A percentile compares a stretch with the other conserved stretches of the same genome.
These are phyloP conservation scores for Spergularia marina DNA, from an alignment of 148 eudicot species.

Conservation along the genomic window DNA sequence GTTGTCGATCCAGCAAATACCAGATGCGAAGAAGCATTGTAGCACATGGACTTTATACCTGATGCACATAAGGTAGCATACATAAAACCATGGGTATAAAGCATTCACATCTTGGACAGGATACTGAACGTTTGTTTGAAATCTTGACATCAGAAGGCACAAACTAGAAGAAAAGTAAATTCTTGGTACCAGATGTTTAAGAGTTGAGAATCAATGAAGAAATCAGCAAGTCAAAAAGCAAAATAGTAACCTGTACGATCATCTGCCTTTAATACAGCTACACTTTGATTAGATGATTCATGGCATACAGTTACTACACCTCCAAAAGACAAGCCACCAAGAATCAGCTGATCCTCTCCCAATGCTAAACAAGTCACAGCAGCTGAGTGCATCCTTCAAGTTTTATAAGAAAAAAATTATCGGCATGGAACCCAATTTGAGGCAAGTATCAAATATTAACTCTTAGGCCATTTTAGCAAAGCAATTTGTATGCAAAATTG, in stretches of 20 bases:
- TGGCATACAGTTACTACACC: slow-evolving; percentile 41
- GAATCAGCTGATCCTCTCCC: slow-evolving; percentile 62
- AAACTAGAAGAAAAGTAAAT: too few species aligned
- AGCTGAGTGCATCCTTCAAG: slow-evolving; percentile 65
- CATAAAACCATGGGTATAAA: neutral
- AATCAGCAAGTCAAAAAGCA: neutral
- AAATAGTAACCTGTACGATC: slow-evolving; percentile 51
- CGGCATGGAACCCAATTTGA: too few species aligned
- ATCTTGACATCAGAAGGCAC: too few species aligned
- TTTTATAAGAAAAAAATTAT: neutral
- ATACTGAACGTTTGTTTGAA: too few species aligned
- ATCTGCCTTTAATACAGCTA: slow-evolving; percentile 41
- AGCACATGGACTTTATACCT: slow-evolving; percentile 60
- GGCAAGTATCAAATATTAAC: too few species aligned
- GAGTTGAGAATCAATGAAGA: neutral
- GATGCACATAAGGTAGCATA: slow-evolving; percentile 13
- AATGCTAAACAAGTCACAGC: slow-evolving; percentile 60
- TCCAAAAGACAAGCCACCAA: slow-evolving; percentile 69
- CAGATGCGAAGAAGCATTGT: slow-evolving; percentile 56
- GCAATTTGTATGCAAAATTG: too few species aligned
- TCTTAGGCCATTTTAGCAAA: too few species aligned
- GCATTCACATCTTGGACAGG: too few species aligned
- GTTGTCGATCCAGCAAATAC: slow-evolving; percentile 63
- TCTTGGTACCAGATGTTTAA: neutral
- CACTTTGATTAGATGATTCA: slow-evolving; percentile 55